These are phyloP conservation scores for Clonostachys rosea DNA, from an alignment of 2,329 filamentous ascomycete species.

Conservation along the genomic window DNA sequence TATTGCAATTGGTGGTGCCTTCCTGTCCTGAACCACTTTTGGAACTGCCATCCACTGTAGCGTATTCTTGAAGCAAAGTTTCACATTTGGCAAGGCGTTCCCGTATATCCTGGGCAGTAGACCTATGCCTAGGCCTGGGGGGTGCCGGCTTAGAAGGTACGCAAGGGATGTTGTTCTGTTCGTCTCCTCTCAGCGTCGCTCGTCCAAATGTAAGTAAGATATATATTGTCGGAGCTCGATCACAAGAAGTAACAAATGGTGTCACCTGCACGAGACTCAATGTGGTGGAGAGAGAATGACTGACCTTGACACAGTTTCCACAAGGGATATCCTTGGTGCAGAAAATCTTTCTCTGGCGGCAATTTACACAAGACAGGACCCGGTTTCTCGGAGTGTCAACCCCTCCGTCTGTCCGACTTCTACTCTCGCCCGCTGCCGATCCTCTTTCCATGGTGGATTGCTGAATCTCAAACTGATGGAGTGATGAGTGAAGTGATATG, in stretches of 20 bases:
- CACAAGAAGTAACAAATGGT: background rate
- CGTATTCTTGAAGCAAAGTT: slow-evolving; percentile 10
- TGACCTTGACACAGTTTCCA: slow-evolving; percentile 3
- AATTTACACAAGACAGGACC: slow-evolving; percentile 1
- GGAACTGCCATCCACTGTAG: background rate
- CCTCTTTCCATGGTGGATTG: too few species aligned
- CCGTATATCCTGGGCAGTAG: slow-evolving; percentile 15
- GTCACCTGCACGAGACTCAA: background rate
- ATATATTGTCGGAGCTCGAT: background rate
- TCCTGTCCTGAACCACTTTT: background rate
- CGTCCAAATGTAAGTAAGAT: background rate
- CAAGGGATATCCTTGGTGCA: slow-evolving; percentile 2
- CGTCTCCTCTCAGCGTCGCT: too few species aligned
- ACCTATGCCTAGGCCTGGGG: slow-evolving; percentile 17
- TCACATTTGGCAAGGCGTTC: slow-evolving; percentile 15
- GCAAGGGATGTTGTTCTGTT: slow-evolving; percentile 12
- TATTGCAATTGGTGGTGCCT: background rate
- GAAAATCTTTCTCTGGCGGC: background rate
- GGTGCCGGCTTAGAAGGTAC: slow-evolving; percentile 17
- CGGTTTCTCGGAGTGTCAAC: background rate
- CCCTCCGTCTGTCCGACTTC: too few species aligned
- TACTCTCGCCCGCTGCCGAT: too few species aligned
- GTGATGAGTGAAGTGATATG: too few species aligned
- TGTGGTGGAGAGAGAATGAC: background rate
- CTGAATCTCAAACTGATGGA: too few species aligned